Conservation (phyloP, 805 yeast genomes). For the Metschnikowia arizonensis region DNA sequence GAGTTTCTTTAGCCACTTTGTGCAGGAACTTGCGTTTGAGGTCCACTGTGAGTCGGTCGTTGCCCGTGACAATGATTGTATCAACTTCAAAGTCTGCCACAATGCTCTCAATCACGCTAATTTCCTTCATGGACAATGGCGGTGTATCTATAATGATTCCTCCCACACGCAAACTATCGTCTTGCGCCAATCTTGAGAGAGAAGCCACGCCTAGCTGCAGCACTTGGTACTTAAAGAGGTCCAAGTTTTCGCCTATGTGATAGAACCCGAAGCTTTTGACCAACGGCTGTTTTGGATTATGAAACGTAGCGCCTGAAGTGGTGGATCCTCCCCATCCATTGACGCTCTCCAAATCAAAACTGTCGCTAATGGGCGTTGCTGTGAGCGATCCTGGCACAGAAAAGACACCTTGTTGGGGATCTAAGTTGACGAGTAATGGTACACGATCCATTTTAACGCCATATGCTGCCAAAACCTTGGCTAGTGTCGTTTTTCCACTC, state of each 20-base stretch:
- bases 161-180: constrained; percentile 39
- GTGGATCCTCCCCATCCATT: constrained; percentile 77
- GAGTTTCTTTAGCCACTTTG: constrained; percentile 25
- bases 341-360: constrained; percentile 65
- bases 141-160: constrained; percentile 79
- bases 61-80: constrained; percentile 66
- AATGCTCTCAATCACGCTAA: constrained; percentile 50
- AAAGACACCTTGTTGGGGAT: constrained; percentile 68
- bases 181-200: constrained; percentile 48
- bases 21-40: constrained; percentile 48
- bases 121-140: constrained; percentile 48
- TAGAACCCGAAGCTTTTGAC: constrained; percentile 78
- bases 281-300: constrained; percentile 87
- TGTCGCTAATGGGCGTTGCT: constrained; percentile 79
- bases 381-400: constrained; percentile 79
- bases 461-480: constrained; percentile 67
- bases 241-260: constrained; percentile 50
- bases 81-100: constrained; percentile 58
- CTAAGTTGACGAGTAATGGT: constrained; percentile 75
- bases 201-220: constrained; percentile 49
- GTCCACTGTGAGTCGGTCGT: constrained; percentile 64
- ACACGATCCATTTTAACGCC: constrained; percentile 63
- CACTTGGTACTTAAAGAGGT: constrained; percentile 48
- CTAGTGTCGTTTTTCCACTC: constrained; percentile 76
- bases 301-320: constrained; percentile 64